Percentiles rank a stretch among this genome's conserved stretches.
Conservation (phyloP, 225 moss, liverwort and hornwort genomes). For the Sphagnum contortum region DNA sequence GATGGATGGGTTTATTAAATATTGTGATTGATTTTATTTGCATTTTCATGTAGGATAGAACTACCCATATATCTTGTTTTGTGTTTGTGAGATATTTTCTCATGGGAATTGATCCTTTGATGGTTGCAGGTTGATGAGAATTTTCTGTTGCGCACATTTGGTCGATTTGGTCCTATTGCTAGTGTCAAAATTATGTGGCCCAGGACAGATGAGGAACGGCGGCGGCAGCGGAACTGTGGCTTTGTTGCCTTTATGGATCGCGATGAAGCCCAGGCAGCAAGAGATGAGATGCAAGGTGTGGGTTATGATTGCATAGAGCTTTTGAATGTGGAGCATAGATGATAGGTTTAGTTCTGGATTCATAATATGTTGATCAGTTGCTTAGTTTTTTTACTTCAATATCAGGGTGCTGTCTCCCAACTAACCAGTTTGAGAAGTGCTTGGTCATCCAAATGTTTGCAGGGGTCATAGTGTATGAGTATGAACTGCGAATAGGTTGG, state of each 20-base stretch:
- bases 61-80: too few relatives aligned
- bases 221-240: conserved; percentile 97
- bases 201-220: conserved; percentile 98
- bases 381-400: too few relatives aligned
- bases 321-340: not conserved
- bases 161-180: conserved; percentile 98
- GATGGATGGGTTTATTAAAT: not conserved
- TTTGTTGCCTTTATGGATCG: conserved; percentile 84
- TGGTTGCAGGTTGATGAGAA: conserved; percentile 96
- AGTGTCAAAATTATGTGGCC: conserved; percentile 99
- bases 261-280: conserved; percentile 58
- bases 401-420: too few relatives aligned
- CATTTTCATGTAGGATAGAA: too few relatives aligned
- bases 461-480: conserved; percentile 98
- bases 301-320: not conserved
- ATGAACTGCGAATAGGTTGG: conserved; percentile 97
- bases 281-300: conserved; percentile 73
- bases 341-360: too few relatives aligned
- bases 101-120: conserved; percentile 9
- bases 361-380: too few relatives aligned
- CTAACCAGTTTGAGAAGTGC: not conserved
- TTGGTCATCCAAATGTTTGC: not conserved
- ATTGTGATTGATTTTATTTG: too few relatives aligned
- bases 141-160: conserved; percentile 95
- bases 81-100: not conserved